Evolutionary conservation across 2,329 filamentous ascomycete species (phyloP), one percentile per base, ranked within the genome.

Genomic region (Cytospora schulzeri): DNA sequence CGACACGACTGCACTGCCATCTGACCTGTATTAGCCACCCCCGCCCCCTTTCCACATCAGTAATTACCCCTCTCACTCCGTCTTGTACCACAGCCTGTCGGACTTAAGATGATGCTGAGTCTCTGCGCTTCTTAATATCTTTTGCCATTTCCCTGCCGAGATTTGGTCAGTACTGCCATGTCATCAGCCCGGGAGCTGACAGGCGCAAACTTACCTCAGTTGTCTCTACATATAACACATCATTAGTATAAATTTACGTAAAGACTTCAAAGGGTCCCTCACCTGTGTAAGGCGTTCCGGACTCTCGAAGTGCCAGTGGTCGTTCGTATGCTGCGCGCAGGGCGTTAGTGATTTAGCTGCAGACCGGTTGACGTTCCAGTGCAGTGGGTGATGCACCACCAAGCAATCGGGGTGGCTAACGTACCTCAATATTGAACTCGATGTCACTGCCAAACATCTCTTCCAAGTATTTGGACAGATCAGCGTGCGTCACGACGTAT

Each of bases 271-370:
- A 11, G 19, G 1, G 17, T 14, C 9, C 53, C 62, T 51, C 33
- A 68, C 67, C 6, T 57, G 35, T 19, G 65, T 45, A 26, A 68
- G 62, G 8, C 59, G 28, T 14, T 35, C 29, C 8, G 65, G 54
- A 7, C 57, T 59, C 45, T 67, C 41, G 5, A 68, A 68, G 29
- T 61, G 62, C 67, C 67, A 68, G 2, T 64, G 55, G 15, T 67
- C 65, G 56, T 63, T 66, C 24, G 57, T 65, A 38, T 65, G 41
- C 67, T 67, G 45, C 45, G 11, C n/a, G 45, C n/a, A 24, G 22
- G n/a, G n/a, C n/a, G 45, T 48, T 48, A 48, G 9, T 48, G 7
- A 48, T 7, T 6, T 45, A 9, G 17, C 17, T 45, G n/a, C n/a
- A 45, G 17, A n/a, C n/a, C n/a, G n/a, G n/a, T n/a, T n/a, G n/a